Evolutionary conservation across 768 basidiomycete species (phyloP), one percentile per base, ranked within the genome.

Genomic region (Mycena indigotica): DNA sequence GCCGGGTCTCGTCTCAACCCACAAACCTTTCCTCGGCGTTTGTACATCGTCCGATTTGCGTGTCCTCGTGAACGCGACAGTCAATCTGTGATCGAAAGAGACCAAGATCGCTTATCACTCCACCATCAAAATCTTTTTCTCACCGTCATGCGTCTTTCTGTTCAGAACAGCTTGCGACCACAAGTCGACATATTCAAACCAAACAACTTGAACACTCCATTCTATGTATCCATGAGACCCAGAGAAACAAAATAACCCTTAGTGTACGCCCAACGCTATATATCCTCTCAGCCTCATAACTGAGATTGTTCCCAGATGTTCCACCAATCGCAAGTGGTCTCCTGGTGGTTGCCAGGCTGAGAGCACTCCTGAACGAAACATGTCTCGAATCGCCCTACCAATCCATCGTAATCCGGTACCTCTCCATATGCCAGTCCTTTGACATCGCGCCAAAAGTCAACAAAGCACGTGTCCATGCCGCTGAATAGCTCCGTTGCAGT

Each of bases 371-470:
- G 21, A 41, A 53, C 65, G 67, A 73, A 52, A 23, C 62, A 66
- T 21, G 50, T 53, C 25, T 52, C 58, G 38, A 73, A 73, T 6
- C 65, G 55, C 13, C 40, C 45, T 17, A 49, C 61, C 62, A 73
- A 65, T 12, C 24, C n/a, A 19, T 57, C 60, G 57, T 73, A 73
- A 52, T 70, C 63, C 0, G 72, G 71, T 21, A 52, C 54, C 56
- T 73, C 73, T 1, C 65, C 71, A 57, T 69, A 71, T 28, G 70
- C 72, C 16, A 72, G 62, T 19, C 65, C 60, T 55, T 67, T 66
- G 17, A 73, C 62, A 30, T 73, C 71, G 25, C 63, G 63, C 70
- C 68, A 73, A 58, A 67, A 73, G 6, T 69, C 66, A 1, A 66
- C 28, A 48, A 72, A 73, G 28, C 63, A 64, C 1, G 41, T 44